These are phyloP conservation scores for Amanita pallidorosea DNA, from an alignment of 768 basidiomycete species.

Conservation along the genomic window DNA sequence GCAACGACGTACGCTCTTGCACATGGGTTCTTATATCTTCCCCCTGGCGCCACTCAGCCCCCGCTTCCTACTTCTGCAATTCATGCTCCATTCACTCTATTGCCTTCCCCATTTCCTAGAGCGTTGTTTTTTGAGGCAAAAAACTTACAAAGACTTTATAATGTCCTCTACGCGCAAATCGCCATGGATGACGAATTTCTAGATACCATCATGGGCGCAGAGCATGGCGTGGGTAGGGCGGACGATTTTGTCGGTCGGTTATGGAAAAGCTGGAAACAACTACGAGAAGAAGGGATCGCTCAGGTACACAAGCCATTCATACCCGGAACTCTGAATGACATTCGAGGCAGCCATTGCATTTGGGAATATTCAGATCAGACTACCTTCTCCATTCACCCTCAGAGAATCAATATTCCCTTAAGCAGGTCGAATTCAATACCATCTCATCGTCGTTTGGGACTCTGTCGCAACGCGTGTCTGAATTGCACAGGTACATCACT, in stretches of 20 bases:
- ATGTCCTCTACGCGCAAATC: conserved; percentile 75
- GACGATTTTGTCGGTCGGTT: conserved; percentile 82
- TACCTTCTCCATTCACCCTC: conserved; percentile 68
- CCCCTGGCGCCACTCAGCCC: conserved; percentile 37
- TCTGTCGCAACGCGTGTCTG: conserved; percentile 55
- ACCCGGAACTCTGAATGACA: not conserved
- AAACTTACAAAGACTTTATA: conserved; percentile 67
- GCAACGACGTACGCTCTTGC: conserved; percentile 81
- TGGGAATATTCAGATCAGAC: conserved; percentile 91
- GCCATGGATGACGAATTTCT: conserved; percentile 74
- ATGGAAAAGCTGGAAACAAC: conserved; percentile 77
- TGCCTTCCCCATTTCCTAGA: conserved; percentile 82
- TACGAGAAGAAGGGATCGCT: conserved; percentile 50
- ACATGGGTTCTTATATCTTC: conserved; percentile 78
- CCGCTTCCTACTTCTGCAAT: conserved; percentile 59
- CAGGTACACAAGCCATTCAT: conserved; percentile 23
- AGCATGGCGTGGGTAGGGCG: conserved; percentile 64
- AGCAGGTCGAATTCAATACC: conserved; percentile 98
- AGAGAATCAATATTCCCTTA: conserved; percentile 36
- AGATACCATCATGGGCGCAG: conserved; percentile 75
- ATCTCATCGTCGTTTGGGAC: conserved; percentile 87
- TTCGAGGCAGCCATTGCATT: conserved; percentile 54
- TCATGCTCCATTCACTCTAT: conserved; percentile 82
- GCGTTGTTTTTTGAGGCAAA: conserved; percentile 54
- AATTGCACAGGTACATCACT: conserved; percentile 60